Percentiles rank a stretch among this genome's conserved stretches.
phyloP scores from a whole-genome alignment of 305 asterid genomes.

The Euphrasia arctica region DNA sequence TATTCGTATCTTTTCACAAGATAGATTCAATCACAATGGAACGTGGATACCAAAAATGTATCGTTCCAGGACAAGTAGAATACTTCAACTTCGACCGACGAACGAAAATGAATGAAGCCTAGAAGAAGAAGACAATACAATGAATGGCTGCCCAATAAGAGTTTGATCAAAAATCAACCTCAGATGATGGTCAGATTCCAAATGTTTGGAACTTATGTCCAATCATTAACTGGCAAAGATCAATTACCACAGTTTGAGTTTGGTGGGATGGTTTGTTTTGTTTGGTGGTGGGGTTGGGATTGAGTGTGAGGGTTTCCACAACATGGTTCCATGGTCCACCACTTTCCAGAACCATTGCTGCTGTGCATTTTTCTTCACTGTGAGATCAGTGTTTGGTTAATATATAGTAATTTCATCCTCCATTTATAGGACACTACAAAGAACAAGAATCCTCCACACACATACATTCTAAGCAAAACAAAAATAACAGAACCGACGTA shows the following conservation, averaged over 20 bases:
- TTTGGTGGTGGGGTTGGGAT: constrained; percentile 20
- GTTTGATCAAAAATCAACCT: constrained; percentile 30
- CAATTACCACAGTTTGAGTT: neutral
- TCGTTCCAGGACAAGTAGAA: neutral
- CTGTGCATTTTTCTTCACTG: neutral
- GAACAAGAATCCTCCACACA: neutral
- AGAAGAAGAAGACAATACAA: neutral
- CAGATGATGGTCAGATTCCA: constrained; percentile 32
- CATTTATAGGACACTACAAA: neutral
- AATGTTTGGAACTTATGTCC: constrained; percentile 26
- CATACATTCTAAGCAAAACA: neutral
- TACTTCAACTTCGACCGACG: too few relatives aligned
- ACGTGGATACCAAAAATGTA: neutral
- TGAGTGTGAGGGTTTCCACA: constrained; percentile 5
- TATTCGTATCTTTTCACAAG: constrained; percentile 7
- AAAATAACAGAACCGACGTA: neutral
- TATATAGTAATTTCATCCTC: neutral
- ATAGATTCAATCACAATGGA: neutral
- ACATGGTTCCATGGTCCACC: constrained; percentile 27
- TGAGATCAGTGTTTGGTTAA: constrained; percentile 1
- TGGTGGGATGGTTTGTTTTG: constrained; percentile 23
- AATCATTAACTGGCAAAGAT: constrained; percentile 25
- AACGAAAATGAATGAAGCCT: neutral
- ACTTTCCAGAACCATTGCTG: constrained; percentile 5
- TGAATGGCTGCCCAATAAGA: constrained; percentile 6